Percentiles rank a stretch among this genome's conserved stretches.
phyloP scores from a whole-genome alignment of 805 yeast genomes.

The Sungouiozyma intestinalis region DNA sequence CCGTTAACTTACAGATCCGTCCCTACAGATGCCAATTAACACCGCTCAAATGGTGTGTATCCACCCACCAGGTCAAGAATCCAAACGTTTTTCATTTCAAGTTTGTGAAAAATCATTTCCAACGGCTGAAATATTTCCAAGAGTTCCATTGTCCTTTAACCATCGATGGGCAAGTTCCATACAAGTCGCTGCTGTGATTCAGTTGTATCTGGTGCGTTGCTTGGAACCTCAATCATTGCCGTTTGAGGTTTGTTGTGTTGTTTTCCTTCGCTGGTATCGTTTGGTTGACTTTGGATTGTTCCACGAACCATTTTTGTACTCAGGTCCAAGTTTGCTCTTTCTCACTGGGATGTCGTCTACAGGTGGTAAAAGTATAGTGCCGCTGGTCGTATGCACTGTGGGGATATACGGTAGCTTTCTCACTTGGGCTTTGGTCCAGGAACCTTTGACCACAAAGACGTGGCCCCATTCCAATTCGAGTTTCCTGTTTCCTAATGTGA shows the following conservation, averaged over 20 bases:
- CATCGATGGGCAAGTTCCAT: no score
- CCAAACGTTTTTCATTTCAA: neutral
- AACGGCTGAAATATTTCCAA: neutral
- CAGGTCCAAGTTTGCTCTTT: no score
- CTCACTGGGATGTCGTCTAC: neutral
- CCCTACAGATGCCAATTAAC: no score
- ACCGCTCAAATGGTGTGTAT: no score
- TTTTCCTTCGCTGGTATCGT: no score
- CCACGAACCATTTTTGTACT: no score
- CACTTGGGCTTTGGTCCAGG: slow-evolving; percentile 89
- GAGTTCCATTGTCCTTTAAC: neutral
- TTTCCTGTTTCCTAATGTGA: slow-evolving; percentile 71
- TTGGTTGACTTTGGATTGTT: no score
- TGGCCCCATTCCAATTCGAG: slow-evolving; percentile 47
- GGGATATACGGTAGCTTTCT: slow-evolving; percentile 85
- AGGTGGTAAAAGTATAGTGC: slow-evolving; percentile 4
- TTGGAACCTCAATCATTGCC: no score
- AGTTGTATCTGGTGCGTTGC: no score
- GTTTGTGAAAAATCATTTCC: neutral
- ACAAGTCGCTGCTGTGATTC: no score
- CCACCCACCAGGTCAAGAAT: neutral
- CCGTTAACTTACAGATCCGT: no score
- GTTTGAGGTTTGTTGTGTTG: no score
- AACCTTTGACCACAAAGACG: slow-evolving; percentile 66
- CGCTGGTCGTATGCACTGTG: slow-evolving; percentile 24